Evolutionary conservation across 768 basidiomycete genomes (phyloP), one percentile per base, ranked within the genome.

Genomic region (Lyophyllum semitale): DNA sequence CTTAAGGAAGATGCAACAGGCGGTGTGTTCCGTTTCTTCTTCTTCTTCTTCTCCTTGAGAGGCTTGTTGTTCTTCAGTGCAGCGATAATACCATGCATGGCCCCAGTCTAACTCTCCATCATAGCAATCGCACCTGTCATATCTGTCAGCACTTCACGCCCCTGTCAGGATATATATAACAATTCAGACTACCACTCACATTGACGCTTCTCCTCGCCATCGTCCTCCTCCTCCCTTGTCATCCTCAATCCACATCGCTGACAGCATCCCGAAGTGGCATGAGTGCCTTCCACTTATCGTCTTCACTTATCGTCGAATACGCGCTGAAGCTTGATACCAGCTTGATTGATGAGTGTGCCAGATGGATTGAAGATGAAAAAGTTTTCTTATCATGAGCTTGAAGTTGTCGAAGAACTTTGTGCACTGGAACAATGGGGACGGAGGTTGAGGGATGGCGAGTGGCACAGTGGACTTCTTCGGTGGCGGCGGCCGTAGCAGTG

Each of bases 381-480:
- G 69, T 99, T n/a, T 99, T 45, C 87, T 82, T 64, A 98, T 89
- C 90, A 98, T 95, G 58, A 96, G 77, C 72, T 89, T 91, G 77
- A 98, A 91, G 72, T 99, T 97, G 27, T 87, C 84, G 59, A 89
- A 87, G 68, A 98, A 94, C 66, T 88, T 86, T 83, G 76, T 2
- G 91, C 88, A 17, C 78, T 87, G 1, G 81, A 60, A 67, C 98
- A 99, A 57, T 89, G 85, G 48, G 81, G 77, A 30, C 76, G n/a
- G n/a, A n/a, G 77, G 38, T 94, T 89, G 45, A 99, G 78, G 84
- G 78, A 99, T 95, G 8, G 92, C 94, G 12, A 84, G 81, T 55
- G 98, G 69, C 69, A 98, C 97, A 92, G 98, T 98, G 3, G 97
- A 97, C 64, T 85, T 87, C 78, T 95, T 96, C 68, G 71, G 60